Base-by-base conservation (phyloP, 495 filamentous ascomycete species). In the Xylaria nigripes region DNA sequence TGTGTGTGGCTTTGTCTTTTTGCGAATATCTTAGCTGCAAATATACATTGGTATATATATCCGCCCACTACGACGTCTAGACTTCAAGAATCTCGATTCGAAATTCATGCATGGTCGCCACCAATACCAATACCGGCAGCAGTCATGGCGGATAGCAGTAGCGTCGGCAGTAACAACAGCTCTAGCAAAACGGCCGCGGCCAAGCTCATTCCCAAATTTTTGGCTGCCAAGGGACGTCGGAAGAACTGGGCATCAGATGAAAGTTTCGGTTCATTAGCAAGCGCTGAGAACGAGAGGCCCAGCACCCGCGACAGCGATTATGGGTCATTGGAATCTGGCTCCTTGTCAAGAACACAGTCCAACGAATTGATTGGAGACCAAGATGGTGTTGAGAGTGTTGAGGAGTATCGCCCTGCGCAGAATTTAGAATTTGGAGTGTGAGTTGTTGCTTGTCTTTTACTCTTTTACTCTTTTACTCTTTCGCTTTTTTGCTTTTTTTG, bases 191-290 rank as follows among this genome's bases (percentile, higher is more conserved):
- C 64, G 59, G 66, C 70, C 6, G 66, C 79, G 41, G 71, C 63
- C 30, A 80, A 80, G 66, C 70, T 78, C 25, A 55, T 79, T 32
- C 70, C 73, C 25, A 76, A 72, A 60, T 63, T 66, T 41, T 61
- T 81, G 27, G 60, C 63, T 24, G 62, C 63, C 25, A 76, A 72
- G 48, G 67, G 70, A 22, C 70, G 71, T 42, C 72, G 71, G 57
- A 77, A 66, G 61, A 74, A 70, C 50, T 67, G 64, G 22, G 60
- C 63, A 57, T 63, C 69, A 51, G 56, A 62, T 56, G 63, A 71
- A 57, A 65, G 67, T 66, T 58, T 70, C 64, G 56, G 69, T 58
- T 59, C 61, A 46, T 54, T 65, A 59, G 45, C 61, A 58, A 66
- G 61, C 42, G 60, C 51, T 51, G 64, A 66, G 40, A 66, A 58